Evolutionary conservation across 202 grass and related monocot species (phyloP).

Genomic region (Digitaria exilis): DNA sequence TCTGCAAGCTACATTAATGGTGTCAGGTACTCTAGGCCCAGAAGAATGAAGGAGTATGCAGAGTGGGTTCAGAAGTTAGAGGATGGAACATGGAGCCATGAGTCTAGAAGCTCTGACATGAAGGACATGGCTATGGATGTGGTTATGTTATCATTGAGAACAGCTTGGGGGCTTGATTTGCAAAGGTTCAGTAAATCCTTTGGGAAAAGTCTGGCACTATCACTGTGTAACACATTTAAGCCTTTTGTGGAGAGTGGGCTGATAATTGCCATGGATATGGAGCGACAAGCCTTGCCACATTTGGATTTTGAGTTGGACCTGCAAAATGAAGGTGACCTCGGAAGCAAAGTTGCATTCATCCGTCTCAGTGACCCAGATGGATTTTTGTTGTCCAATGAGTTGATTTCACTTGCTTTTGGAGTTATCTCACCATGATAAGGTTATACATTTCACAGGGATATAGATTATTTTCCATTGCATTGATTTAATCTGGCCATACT

Average conservation of each 20-base stretch:
- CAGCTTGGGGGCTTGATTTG: constrained; percentile 71
- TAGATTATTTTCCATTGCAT: neutral
- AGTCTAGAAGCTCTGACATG: constrained; percentile 34
- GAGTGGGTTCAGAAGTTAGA: constrained; percentile 81
- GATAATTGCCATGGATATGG: constrained; percentile 57
- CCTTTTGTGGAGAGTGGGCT: constrained; percentile 73
- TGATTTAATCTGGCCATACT: constrained; percentile 10
- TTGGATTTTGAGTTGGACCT: constrained; percentile 50
- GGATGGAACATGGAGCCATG: constrained; percentile 49
- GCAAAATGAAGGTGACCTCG: constrained; percentile 37
- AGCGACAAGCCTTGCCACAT: constrained; percentile 35
- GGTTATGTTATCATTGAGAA: constrained; percentile 89
- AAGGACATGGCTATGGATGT: constrained; percentile 92
- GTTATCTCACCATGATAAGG: constrained; percentile 64
- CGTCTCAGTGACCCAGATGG: constrained; percentile 86
- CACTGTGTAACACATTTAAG: constrained; percentile 60
- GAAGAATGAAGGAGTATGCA: constrained; percentile 79
- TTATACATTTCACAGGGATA: neutral
- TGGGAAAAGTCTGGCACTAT: constrained; percentile 40
- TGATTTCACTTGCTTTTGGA: constrained; percentile 87
- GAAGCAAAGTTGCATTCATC: constrained; percentile 56
- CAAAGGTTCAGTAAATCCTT: constrained; percentile 68
- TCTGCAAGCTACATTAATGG: constrained; percentile 83
- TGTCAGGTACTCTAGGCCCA: constrained; percentile 83
- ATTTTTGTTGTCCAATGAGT: constrained; percentile 84